phyloP scores from a whole-genome alignment of 345 rosid genomes.

The Barbarea vulgaris region DNA sequence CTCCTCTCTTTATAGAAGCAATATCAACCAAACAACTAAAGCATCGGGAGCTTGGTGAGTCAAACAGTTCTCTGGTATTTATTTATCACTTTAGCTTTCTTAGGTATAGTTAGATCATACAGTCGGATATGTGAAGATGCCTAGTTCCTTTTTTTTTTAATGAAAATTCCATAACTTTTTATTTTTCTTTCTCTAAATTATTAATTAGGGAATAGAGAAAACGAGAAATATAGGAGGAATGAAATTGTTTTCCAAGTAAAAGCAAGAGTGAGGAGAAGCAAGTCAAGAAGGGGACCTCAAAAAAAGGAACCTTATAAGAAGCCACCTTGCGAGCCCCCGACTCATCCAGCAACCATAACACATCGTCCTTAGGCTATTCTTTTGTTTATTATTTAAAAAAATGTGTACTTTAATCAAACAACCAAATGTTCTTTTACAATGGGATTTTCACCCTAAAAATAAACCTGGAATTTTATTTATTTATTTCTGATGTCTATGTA shows the following conservation, averaged over 20 bases:
- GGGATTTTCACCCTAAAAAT: no score
- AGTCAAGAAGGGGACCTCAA: conserved; percentile 16
- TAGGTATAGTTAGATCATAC: not conserved
- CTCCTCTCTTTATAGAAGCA: conserved; percentile 19
- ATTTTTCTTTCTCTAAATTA: not conserved
- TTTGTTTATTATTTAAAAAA: no score
- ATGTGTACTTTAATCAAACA: no score
- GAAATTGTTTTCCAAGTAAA: conserved; percentile 10
- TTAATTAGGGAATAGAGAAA: not conserved
- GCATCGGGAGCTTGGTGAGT: conserved; percentile 5
- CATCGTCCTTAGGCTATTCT: not conserved
- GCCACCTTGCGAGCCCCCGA: conserved; percentile 7
- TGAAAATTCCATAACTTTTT: not conserved
- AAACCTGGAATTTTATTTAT: no score
- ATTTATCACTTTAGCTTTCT: not conserved
- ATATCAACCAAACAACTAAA: conserved; percentile 1
- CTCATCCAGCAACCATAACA: not conserved
- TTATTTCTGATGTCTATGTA: no score
- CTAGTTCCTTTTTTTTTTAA: not conserved
- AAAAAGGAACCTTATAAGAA: conserved; percentile 12
- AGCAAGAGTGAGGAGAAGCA: conserved; percentile 11
- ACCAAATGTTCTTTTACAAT: no score
- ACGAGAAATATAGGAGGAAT: not conserved
- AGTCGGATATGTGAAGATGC: not conserved
- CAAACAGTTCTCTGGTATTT: not conserved